These are phyloP conservation scores for Mangifera indica DNA, from an alignment of 345 rosid genomes.

Conservation along the genomic window DNA sequence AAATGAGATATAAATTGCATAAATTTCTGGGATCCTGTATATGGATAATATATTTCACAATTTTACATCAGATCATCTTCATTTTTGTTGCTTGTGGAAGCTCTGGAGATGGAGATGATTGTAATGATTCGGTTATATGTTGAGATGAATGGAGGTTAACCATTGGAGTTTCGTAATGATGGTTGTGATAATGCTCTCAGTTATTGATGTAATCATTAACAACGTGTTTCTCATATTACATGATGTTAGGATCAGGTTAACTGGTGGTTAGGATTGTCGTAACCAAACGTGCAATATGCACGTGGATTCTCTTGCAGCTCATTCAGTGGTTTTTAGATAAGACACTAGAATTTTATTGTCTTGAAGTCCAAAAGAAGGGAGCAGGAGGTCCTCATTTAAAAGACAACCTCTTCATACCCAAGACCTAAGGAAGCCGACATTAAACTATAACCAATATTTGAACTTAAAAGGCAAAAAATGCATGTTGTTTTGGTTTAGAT, in stretches of 20 bases:
- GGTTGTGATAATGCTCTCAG: not conserved
- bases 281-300: too few species aligned
- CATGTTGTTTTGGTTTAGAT: too few species aligned
- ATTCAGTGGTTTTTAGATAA: too few species aligned
- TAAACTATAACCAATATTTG: not conserved
- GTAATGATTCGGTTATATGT: constrained; percentile 6
- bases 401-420: not conserved
- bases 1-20: too few species aligned
- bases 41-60: not conserved
- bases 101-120: not conserved
- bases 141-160: not conserved
- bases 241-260: not conserved
- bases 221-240: not conserved
- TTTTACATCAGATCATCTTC: not conserved
- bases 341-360: too few species aligned
- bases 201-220: not conserved
- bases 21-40: too few species aligned
- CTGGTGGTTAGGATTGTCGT: not conserved
- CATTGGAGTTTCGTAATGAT: not conserved
- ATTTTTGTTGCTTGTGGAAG: not conserved
- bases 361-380: too few species aligned
- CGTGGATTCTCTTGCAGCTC: too few species aligned
- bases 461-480: not conserved
- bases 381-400: too few species aligned
- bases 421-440: not conserved